Evolutionary conservation across 768 basidiomycete species (phyloP), one percentile per base, ranked within the genome.

Genomic region (Phanerochaete carnosa): DNA sequence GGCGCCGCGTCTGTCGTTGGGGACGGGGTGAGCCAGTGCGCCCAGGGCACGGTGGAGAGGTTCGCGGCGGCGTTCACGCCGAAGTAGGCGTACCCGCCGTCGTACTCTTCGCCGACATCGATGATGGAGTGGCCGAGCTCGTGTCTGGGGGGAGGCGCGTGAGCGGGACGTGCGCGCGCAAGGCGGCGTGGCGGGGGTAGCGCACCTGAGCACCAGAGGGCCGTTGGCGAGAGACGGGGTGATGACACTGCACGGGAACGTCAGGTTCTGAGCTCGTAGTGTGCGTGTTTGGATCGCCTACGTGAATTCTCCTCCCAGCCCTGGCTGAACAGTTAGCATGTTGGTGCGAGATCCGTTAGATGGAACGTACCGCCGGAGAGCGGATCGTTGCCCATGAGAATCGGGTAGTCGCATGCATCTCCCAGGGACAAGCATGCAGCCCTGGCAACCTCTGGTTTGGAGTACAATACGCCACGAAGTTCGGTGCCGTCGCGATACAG

Each of bases 51-150:
- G 32, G 77, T 57, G 11, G 72, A 70, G 32, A 73, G 65, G 62
- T 84, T 70, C 47, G 80, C 73, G 28, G 79, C 77, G 3, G 88
- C 81, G 66, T 93, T 90, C 35, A 80, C 77, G 16, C 90, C 90
- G 65, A 80, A 89, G 70, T 92, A 93, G 2, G 77, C 86, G 62
- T 72, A 84, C 3, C 89, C 90, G 13, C 90, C 90, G 64, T 92
- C 91, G 68, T 93, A 92, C 73, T 92, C 90, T 73, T 92, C 91
- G 3, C 91, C 91, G 22, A 90, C 86, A 7, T 83, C 75, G 65
- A 92, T 89, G 51, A 92, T 83, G 25, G 88, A 90, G 72, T 93
- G 90, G 0, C 90, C 90, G 1, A 92, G 82, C 71, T 92, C 90
- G 66, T 91, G 90, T 6, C 73, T 74, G 32, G 12, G 15, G 46